A percentile compares a stretch with the other conserved stretches of the same genome.
Conservation (phyloP, 2,329 filamentous ascomycete species). For the Colletotrichum sp. region DNA sequence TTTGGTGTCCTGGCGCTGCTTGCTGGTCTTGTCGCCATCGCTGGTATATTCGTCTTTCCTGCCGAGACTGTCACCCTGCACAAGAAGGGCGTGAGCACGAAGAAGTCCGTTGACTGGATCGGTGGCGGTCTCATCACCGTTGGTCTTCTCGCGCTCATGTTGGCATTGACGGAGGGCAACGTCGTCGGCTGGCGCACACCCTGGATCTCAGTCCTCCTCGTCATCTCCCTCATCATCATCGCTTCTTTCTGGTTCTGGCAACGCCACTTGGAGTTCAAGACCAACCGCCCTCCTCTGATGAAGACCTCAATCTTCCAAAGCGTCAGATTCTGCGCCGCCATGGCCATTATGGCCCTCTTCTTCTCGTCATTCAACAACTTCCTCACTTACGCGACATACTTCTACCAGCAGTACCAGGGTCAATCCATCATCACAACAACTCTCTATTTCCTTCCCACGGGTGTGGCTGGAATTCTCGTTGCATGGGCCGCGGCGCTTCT, state of each 20-base stretch:
- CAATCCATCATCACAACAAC: constrained; percentile 69
- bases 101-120: constrained; percentile 67
- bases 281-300: constrained; percentile 61
- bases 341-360: constrained; percentile 70
- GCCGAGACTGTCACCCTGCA: constrained; percentile 41
- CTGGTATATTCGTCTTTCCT: constrained; percentile 66
- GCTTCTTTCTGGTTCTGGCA: constrained; percentile 67
- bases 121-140: constrained; percentile 68
- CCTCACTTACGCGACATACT: constrained; percentile 72
- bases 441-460: constrained; percentile 71
- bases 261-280: constrained; percentile 59
- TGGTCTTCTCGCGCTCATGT: constrained; percentile 67
- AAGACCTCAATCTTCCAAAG: constrained; percentile 69
- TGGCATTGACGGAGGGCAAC: constrained; percentile 73
- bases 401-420: constrained; percentile 71
- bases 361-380: constrained; percentile 73
- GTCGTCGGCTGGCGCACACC: constrained; percentile 70
- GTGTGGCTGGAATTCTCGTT: constrained; percentile 63
- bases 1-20: constrained; percentile 70
- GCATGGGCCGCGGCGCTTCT: constrained; percentile 61
- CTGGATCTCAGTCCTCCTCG: constrained; percentile 66
- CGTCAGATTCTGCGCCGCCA: constrained; percentile 64
- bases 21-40: constrained; percentile 59
- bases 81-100: constrained; percentile 33
- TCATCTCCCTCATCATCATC: constrained; percentile 61